Evolutionary conservation across 805 yeast species (phyloP).

Genomic region (Hanseniaspora lindneri): DNA sequence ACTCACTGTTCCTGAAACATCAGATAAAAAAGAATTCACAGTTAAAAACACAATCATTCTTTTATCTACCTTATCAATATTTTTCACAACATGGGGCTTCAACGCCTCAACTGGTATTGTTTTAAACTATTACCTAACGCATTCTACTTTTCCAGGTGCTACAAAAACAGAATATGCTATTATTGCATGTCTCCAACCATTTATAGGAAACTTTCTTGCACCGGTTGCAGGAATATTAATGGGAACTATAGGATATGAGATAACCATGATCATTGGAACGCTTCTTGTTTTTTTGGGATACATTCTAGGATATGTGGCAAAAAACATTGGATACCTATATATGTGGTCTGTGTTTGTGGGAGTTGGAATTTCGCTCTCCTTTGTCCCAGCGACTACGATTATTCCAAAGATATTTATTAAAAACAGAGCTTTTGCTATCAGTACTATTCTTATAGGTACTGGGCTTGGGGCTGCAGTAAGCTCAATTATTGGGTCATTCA

Average conservation of each 20-base stretch:
- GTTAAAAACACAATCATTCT: conserved; percentile 1
- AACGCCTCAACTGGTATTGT: conserved; percentile 55
- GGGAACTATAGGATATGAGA: conserved; percentile 40
- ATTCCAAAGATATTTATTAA: conserved; percentile 63
- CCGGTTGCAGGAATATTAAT: conserved; percentile 44
- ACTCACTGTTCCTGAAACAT: background rate
- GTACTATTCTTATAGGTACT: conserved; percentile 39
- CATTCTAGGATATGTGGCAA: conserved; percentile 49
- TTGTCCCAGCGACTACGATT: conserved; percentile 47
- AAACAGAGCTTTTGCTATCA: conserved; percentile 45
- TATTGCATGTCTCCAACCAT: conserved; percentile 55
- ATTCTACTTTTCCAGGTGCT: conserved; percentile 43
- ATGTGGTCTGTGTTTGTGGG: conserved; percentile 61
- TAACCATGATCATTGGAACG: conserved; percentile 40
- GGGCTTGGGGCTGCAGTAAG: conserved; percentile 41
- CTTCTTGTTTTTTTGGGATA: conserved; percentile 42
- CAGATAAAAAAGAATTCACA: conserved; percentile 6
- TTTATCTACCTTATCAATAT: conserved; percentile 29
- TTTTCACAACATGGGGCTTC: conserved; percentile 63
- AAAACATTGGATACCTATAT: conserved; percentile 52
- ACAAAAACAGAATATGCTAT: conserved; percentile 48
- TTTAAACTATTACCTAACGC: conserved; percentile 43
- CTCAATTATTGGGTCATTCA: conserved; percentile 6
- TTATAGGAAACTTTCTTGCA: conserved; percentile 43
- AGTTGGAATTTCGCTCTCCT: conserved; percentile 38